Evolutionary conservation across 169 alveolate species (phyloP), one percentile per base, ranked within the genome.

Genomic region (Plasmodium sp.): DNA sequence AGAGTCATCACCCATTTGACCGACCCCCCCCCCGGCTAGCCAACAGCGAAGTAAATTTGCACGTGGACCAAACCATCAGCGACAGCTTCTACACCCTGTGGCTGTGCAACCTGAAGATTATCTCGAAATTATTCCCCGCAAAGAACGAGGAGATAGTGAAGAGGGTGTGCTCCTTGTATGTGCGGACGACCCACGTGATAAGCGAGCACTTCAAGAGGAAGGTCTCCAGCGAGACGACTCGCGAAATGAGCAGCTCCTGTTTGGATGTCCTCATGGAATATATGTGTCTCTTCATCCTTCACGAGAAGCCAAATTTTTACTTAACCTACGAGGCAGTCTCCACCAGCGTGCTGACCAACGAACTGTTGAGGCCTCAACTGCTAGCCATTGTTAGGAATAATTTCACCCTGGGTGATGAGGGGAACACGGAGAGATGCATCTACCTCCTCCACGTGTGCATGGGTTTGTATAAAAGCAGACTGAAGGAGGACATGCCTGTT

Each of bases 201-300:
- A 18, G 48, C 36, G 90, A 56, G 6, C 83, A 90, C 82, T 90
- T 90, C 62, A 71, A 80, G 71, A 90, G 72, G 34, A 27, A 41
- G 56, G 54, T 31, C 33, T n/a, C 45, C 9, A 81, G 16, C 18
- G 36, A 18, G 18, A 27, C 10, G 48, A 7, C 27, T 14, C 83
- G 31, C 54, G 90, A 90, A 56, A 16, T 90, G 72, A 80, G 71
- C 43, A 80, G 82, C 54, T 43, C 54, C 2, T 90, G 94, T 16
- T 90, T 90, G 58, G 94, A 90, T 80, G 72, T 90, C 34, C 27
- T 90, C 4, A 79, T 90, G 81, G 94, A 90, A 80, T 90, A 90
- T 36, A 36, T 90, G 22, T 90, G 94, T 48, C 73, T 90, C n/a
- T 90, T 90, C 73, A 56, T 62, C 51, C 82, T 80, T 7, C 73